Base-by-base conservation (phyloP, 108 stramenopile species). In the Skeletonema costatum region DNA sequence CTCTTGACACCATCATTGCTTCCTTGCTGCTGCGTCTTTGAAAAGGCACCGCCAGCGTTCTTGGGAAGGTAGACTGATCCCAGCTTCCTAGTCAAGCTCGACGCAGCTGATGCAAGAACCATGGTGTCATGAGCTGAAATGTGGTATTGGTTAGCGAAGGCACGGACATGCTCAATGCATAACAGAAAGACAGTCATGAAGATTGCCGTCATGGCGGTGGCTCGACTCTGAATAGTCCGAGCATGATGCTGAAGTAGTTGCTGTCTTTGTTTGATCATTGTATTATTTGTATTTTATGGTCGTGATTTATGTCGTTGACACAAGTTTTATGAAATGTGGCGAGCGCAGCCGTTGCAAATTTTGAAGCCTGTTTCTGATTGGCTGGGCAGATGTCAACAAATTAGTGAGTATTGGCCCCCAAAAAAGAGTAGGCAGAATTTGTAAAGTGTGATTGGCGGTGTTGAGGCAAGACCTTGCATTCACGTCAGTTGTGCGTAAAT, bases 71-170 rank as follows among this genome's bases (percentile, higher is more conserved):
- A 74, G 13, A 41, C 74, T 66, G 42, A 59, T 36, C 71, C 65
- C 13, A 78, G 25, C 31, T 78, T 78, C 33, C 77, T 53, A 4
- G 82, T 62, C 51, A 80, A 64, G 13, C 48, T 64, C 3, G 77
- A 78, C 17, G 77, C 82, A 16, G 82, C 77, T 29, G 76, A 71
- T 17, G 77, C 77, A 73, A 83, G 42, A 8, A 78, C 73, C 77
- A 78, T 69, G 42, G 82, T 68, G 48, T 80, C 78, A 51, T 78
- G 82, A 1, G 82, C 60, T 13, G 77, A 56, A 56, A 80, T 68
- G 31, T 81, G 80, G 33, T 81, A 75, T 46, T 78, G 82, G 68
- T 74, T 68, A 9, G 82, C 74, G 50, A 83, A 83, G 39, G 82
- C 78, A 2, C 74, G 68, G 12, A 80, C 78, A 56, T 83, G 77